Conservation (phyloP, 345 rosid genomes). For the Murraya paniculata region DNA sequence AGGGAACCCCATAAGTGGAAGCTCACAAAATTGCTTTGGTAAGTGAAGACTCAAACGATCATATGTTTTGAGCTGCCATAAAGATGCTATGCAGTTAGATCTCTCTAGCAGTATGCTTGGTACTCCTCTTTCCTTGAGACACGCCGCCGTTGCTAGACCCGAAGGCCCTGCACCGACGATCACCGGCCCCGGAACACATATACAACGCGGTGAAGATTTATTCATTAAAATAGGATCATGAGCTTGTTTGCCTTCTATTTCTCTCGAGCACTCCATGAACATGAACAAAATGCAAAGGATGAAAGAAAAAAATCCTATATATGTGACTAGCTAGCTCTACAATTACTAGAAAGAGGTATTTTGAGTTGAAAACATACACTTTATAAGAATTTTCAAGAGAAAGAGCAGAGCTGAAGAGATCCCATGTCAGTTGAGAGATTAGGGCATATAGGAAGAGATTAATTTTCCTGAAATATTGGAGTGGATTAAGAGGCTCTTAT, state of each 20-base stretch:
- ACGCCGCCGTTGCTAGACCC: slow-evolving; percentile 72
- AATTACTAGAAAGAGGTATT: not conserved
- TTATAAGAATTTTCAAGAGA: slow-evolving; percentile 12
- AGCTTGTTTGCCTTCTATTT: slow-evolving; percentile 73
- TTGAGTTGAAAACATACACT: not conserved
- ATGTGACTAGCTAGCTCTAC: not conserved
- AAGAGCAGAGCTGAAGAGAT: slow-evolving; percentile 17
- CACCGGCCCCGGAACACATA: slow-evolving; percentile 43
- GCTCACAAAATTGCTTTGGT: slow-evolving; percentile 79
- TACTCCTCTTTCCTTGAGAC: slow-evolving; percentile 50
- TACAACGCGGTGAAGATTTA: slow-evolving; percentile 22
- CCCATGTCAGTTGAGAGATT: slow-evolving; percentile 26
- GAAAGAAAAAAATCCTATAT: too few species aligned
- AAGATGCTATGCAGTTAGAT: slow-evolving; percentile 69
- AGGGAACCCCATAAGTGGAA: slow-evolving; percentile 67
- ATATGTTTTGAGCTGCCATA: slow-evolving; percentile 79
- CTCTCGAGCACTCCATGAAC: slow-evolving; percentile 59
- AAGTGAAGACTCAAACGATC: slow-evolving; percentile 80
- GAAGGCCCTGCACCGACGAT: slow-evolving; percentile 88
- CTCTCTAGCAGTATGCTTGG: slow-evolving; percentile 57
- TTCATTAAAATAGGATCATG: slow-evolving; percentile 61
- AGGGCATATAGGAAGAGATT: slow-evolving; percentile 20
- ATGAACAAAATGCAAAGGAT: not conserved
- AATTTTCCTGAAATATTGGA: slow-evolving; percentile 27
- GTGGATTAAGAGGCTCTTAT: slow-evolving; percentile 46